phyloP scores from a whole-genome alignment of 352 stramenopile species.

The Blastocystis sp. region DNA sequence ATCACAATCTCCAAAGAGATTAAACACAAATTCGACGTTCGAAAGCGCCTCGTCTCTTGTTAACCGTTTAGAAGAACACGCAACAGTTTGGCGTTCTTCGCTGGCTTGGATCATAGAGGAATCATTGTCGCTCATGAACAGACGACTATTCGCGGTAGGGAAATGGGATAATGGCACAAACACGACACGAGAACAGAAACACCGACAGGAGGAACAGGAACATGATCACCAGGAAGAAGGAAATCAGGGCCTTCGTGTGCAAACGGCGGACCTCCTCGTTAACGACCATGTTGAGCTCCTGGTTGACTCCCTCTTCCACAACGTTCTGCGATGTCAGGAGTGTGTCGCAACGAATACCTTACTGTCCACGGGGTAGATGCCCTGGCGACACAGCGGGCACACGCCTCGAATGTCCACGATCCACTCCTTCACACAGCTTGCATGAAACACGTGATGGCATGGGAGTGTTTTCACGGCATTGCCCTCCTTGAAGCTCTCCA shows the following conservation, averaged over 20 bases:
- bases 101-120: too few relatives aligned
- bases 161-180: neutral
- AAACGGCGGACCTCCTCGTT: neutral
- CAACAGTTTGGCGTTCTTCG: too few relatives aligned
- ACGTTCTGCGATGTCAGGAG: neutral
- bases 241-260: conserved; percentile 3
- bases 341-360: neutral
- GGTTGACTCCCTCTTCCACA: neutral
- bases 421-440: conserved; percentile 25
- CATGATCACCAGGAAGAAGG: conserved; percentile 32
- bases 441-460: conserved; percentile 48
- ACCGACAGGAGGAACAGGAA: conserved; percentile 16
- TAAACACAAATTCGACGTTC: too few relatives aligned
- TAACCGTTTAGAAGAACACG: too few relatives aligned
- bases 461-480: conserved; percentile 17
- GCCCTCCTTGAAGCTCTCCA: conserved; percentile 36
- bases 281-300: conserved; percentile 44
- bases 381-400: conserved; percentile 41
- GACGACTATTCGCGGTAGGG: too few relatives aligned
- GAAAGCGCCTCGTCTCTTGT: too few relatives aligned
- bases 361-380: neutral
- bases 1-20: too few relatives aligned
- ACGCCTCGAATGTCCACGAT: conserved; percentile 52
- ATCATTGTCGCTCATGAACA: too few relatives aligned
- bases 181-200: neutral